Percentiles rank a stretch among this genome's conserved stretches.
Evolutionary conservation across 2,329 filamentous ascomycete genomes (phyloP).

Genomic region (Lachnellula subtilissima): DNA sequence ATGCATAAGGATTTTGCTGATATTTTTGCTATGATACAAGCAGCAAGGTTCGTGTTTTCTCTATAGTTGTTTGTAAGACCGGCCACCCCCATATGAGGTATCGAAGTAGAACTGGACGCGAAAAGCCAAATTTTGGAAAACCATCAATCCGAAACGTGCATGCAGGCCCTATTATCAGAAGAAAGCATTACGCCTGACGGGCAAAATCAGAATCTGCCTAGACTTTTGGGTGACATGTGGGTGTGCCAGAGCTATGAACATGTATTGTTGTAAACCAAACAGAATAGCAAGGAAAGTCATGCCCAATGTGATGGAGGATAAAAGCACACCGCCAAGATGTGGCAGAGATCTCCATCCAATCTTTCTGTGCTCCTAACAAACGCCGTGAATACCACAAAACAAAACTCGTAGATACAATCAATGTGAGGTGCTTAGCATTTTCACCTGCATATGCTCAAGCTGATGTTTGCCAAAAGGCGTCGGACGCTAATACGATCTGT

Average conservation of each 20-base stretch:
- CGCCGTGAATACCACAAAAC: slow-evolving; percentile 26
- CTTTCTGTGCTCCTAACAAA: slow-evolving; percentile 29
- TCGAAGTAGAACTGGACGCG: slow-evolving; percentile 13
- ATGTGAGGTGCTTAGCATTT: slow-evolving; percentile 19
- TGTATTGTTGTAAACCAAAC: slow-evolving; percentile 17
- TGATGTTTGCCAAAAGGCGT: slow-evolving; percentile 1
- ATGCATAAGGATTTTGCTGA: slow-evolving; percentile 2
- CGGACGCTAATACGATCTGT: slow-evolving; percentile 10
- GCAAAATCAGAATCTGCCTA: slow-evolving; percentile 11
- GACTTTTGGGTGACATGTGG: slow-evolving; percentile 20
- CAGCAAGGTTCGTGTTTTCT: slow-evolving; percentile 20
- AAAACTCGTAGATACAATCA: slow-evolving; percentile 30
- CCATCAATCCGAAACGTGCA: slow-evolving; percentile 18
- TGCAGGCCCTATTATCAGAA: slow-evolving; percentile 14
- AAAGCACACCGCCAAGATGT: slow-evolving; percentile 18
- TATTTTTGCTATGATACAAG: slow-evolving; percentile 26
- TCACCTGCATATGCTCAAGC: slow-evolving; percentile 14
- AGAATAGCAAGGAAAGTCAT: slow-evolving; percentile 22
- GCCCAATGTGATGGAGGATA: slow-evolving; percentile 17
- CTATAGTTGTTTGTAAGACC: slow-evolving; percentile 24
- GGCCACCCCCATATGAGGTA: slow-evolving; percentile 7
- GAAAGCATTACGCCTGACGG: slow-evolving; percentile 18
- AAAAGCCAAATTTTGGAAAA: slow-evolving; percentile 17
- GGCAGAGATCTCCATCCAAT: slow-evolving; percentile 28
- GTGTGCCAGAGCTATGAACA: slow-evolving; percentile 28